phyloP scores from a whole-genome alignment of 2,329 filamentous ascomycete genomes.

The Biscogniauxia marginata region DNA sequence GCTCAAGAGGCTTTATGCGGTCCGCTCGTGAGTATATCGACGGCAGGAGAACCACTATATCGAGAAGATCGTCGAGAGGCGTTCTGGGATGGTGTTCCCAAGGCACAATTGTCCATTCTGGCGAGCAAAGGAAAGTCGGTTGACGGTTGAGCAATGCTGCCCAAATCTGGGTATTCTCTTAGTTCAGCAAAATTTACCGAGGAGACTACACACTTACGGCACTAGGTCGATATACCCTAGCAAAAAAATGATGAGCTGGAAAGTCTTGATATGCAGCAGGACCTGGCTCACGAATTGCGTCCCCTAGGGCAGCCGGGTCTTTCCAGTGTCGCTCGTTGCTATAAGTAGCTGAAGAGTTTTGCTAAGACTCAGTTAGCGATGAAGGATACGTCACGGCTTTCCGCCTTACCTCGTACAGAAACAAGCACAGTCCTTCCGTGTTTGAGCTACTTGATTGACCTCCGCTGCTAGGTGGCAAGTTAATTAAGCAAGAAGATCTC shows the following conservation, averaged over 20 bases:
- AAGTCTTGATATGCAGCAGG: slow-evolving; percentile 49
- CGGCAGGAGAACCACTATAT: slow-evolving; percentile 48
- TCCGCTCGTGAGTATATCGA: slow-evolving; percentile 47
- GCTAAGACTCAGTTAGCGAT: slow-evolving; percentile 32
- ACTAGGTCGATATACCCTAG: slow-evolving; percentile 51
- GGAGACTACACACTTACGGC: slow-evolving; percentile 41
- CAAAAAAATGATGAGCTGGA: slow-evolving; percentile 58
- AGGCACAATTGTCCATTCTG: slow-evolving; percentile 51
- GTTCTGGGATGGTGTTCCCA: slow-evolving; percentile 53
- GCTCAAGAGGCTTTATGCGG: slow-evolving; percentile 37
- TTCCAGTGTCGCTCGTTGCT: slow-evolving; percentile 38
- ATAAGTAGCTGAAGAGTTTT: slow-evolving; percentile 42
- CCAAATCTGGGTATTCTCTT: slow-evolving; percentile 25
- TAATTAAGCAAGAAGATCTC: slow-evolving; percentile 44
- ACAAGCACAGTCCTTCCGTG: slow-evolving; percentile 46
- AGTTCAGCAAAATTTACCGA: slow-evolving; percentile 1
- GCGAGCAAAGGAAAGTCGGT: slow-evolving; percentile 49
- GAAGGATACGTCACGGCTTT: background rate
- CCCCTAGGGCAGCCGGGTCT: slow-evolving; percentile 34
- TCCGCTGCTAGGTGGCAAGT: slow-evolving; percentile 34
- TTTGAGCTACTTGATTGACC: slow-evolving; percentile 25
- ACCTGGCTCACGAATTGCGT: slow-evolving; percentile 41
- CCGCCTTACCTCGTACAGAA: slow-evolving; percentile 51
- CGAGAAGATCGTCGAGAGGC: slow-evolving; percentile 51
- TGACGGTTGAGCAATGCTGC: slow-evolving; percentile 50